Evolutionary conservation across 257 asterid genomes (phyloP).

Genomic region (Gynochthodes officinalis): DNA sequence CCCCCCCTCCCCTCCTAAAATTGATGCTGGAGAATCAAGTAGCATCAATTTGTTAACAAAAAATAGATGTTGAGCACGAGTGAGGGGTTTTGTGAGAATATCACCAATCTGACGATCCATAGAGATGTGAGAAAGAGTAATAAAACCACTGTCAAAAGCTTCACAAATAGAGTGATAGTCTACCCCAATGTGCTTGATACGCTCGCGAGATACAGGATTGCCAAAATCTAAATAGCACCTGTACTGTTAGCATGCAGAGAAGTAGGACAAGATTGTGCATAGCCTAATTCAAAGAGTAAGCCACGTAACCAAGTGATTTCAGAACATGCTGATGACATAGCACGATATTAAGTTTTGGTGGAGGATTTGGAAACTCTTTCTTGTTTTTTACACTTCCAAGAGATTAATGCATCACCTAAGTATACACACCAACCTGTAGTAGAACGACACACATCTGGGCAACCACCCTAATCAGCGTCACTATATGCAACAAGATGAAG

Average conservation of each 20-base stretch:
- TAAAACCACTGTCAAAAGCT: not conserved
- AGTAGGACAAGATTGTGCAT: not conserved
- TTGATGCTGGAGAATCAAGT: constrained; percentile 1
- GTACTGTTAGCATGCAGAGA: not conserved
- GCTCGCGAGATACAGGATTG: too few relatives aligned
- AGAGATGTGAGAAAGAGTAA: not conserved
- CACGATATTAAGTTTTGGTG: not conserved
- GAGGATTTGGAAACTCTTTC: too few relatives aligned
- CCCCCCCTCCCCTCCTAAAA: constrained; percentile 2
- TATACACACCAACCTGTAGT: not conserved
- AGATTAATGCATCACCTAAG: not conserved
- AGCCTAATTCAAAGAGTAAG: not conserved
- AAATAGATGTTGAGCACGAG: not conserved
- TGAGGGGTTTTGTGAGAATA: not conserved
- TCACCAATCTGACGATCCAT: not conserved
- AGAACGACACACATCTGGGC: not conserved
- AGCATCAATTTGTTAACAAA: constrained; percentile 6
- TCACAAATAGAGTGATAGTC: not conserved
- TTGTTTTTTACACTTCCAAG: not conserved
- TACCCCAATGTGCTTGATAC: too few relatives aligned
- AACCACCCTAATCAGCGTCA: not conserved
- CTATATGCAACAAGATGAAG: not conserved
- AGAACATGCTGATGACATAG: not conserved
- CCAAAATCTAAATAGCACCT: too few relatives aligned
- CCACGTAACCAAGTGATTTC: not conserved